Conservation (phyloP, 2,329 filamentous ascomycete genomes). For the Aspergillus japonicus region DNA sequence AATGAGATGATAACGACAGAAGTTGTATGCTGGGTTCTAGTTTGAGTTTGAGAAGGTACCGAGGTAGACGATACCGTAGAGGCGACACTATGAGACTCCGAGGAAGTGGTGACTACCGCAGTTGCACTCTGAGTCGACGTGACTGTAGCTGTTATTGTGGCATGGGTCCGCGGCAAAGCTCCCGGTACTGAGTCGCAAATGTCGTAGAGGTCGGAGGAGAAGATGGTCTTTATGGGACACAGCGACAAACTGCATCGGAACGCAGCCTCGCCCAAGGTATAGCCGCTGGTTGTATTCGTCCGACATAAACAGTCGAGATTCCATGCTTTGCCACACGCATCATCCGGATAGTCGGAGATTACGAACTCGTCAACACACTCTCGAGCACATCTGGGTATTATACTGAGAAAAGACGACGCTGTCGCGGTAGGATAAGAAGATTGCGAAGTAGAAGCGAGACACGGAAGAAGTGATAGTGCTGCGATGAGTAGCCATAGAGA, state of each 20-base stretch:
- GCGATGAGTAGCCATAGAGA: conserved; percentile 27
- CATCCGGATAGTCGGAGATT: conserved; percentile 55
- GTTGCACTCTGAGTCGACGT: conserved; percentile 15
- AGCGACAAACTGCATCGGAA: conserved; percentile 63
- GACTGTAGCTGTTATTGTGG: conserved; percentile 38
- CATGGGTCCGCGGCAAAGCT: conserved; percentile 35
- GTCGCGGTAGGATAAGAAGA: conserved; percentile 18
- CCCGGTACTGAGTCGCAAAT: conserved; percentile 55
- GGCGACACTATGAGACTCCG: background rate
- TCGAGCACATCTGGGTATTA: conserved; percentile 60
- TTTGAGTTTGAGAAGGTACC: background rate
- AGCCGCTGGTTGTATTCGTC: conserved; percentile 58
- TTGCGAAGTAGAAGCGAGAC: conserved; percentile 23
- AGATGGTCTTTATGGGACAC: conserved; percentile 52
- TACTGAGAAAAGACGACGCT: conserved; percentile 35
- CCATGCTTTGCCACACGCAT: conserved; percentile 50
- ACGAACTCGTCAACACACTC: conserved; percentile 65
- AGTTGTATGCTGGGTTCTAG: conserved; percentile 12
- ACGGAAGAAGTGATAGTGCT: conserved; percentile 24
- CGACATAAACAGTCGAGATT: conserved; percentile 65
- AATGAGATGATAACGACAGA: background rate
- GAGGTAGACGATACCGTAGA: background rate
- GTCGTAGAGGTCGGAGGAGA: conserved; percentile 47
- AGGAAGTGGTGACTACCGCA: background rate
- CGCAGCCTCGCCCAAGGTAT: conserved; percentile 70